Evolutionary conservation across 192 early-diverging fungal species (phyloP), one percentile per base, ranked within the genome.

Genomic region (Coemansia sp.): DNA sequence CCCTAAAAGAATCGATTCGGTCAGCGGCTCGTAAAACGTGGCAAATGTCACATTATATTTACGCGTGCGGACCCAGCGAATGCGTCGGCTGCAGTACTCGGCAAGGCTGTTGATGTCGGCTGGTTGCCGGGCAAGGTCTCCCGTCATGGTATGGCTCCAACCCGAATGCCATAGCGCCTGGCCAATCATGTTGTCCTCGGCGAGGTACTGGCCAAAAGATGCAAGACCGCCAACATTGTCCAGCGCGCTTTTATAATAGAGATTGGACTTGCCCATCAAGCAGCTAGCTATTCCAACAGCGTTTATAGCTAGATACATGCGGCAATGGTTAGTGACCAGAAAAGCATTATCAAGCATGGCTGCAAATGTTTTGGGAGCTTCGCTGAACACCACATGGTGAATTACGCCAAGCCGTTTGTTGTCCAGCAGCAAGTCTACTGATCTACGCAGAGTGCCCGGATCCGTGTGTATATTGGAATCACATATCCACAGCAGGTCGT

Each of bases 281-380:
- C 94, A 97, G 49, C 86, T 89, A 37, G 88, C 91, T 7, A 93
- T 67, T 11, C 82, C 88, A 10, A 91, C 65, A 48, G 83, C 83
- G 72, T 99, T 99, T 76, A 99, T 91, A 33, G 90, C 88, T 39
- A 90, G 79, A 62, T 99, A 99, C 88, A 96, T 92, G 57, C 92
- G 91, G 33, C 94, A 94, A 64, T 99, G 96, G 35, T 87, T 87
- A 16, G 93, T 89, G 61, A 88, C 84, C 50, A 99, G 68, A 78
- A 92, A 97, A 6, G 88, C 82, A 55, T 83, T 80, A 55, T 99
- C 96, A 6, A 99, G 81, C 72, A 87, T 74, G 3, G 92, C 83
- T 20, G 91, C 91, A 63, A 90, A 84, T 14, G 84, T 83, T 18
- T 76, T 61, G 16, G 92, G 86, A 6, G 77, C 50, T 19, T 88